Conservation (phyloP, 140 eudicot species). For the Artemisia princeps region DNA sequence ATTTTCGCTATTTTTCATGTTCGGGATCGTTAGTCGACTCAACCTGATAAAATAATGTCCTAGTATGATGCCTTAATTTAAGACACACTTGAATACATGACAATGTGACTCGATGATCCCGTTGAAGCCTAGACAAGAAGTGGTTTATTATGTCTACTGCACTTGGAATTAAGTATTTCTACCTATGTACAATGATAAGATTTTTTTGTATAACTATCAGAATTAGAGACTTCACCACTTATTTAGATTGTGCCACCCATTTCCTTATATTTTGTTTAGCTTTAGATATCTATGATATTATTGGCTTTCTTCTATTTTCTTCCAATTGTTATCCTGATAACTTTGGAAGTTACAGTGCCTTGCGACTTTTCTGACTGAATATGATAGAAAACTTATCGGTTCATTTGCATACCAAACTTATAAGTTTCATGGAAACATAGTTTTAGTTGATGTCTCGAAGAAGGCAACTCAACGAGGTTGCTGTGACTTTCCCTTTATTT, state of each 20-base stretch:
- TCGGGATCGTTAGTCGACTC: slow-evolving; percentile 4
- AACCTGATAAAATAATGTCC: slow-evolving; percentile 2
- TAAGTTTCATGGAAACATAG: slow-evolving; percentile 7
- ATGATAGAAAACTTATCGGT: background rate
- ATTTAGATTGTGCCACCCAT: background rate
- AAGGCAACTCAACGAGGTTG: background rate
- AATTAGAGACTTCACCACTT: background rate
- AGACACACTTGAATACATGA: background rate
- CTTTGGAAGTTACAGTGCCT: background rate
- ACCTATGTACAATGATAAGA: background rate
- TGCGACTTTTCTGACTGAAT: background rate
- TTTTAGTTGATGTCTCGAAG: background rate
- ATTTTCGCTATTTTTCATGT: background rate
- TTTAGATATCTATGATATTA: no score
- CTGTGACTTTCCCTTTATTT: background rate
- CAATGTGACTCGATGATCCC: slow-evolving; percentile 1
- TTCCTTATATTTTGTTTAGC: no score
- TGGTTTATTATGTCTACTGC: background rate
- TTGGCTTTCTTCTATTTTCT: no score
- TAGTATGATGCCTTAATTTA: no score
- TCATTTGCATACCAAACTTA: no score
- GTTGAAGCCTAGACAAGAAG: background rate
- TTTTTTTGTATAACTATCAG: background rate
- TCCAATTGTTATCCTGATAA: background rate
- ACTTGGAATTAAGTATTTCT: background rate